Conservation (phyloP, 768 basidiomycete species). For the Collybiopsis confluens region DNA sequence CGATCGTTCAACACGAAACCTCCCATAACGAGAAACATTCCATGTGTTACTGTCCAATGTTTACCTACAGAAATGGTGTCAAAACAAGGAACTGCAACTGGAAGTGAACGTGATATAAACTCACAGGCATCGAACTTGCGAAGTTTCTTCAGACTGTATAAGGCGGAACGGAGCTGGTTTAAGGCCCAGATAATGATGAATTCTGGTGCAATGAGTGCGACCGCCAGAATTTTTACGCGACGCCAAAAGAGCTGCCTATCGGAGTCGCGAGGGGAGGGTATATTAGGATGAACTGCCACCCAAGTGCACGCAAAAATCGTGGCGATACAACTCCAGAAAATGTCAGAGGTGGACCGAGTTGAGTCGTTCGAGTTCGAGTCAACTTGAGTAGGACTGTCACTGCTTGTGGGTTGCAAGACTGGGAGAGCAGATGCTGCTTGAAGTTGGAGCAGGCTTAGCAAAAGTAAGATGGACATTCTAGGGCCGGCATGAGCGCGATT, state of each 20-base stretch:
- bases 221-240: not conserved
- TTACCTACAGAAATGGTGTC: not conserved
- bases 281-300: constrained; percentile 8
- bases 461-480: too few relatives aligned
- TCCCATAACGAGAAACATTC: constrained; percentile 13
- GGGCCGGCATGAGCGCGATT: too few relatives aligned
- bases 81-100: not conserved
- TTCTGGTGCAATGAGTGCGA: constrained; percentile 9
- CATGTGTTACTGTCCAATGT: not conserved
- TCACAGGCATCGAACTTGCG: not conserved
- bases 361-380: too few relatives aligned
- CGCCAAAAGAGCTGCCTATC: not conserved
- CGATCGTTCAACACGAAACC: constrained; percentile 11
- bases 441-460: too few relatives aligned
- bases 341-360: not conserved
- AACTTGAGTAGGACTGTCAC: too few relatives aligned
- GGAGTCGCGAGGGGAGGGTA: not conserved
- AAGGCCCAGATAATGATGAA: constrained; percentile 10
- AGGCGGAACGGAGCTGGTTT: constrained; percentile 5
- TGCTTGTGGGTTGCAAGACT: too few relatives aligned
- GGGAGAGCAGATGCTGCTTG: too few relatives aligned
- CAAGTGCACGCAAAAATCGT: constrained; percentile 1
- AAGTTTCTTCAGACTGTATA: not conserved
- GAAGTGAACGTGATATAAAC: not conserved
- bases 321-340: constrained; percentile 5